Evolutionary conservation across 495 filamentous ascomycete genomes (phyloP), one percentile per base, ranked within the genome.

Genomic region (Trichocladium antarcticum): DNA sequence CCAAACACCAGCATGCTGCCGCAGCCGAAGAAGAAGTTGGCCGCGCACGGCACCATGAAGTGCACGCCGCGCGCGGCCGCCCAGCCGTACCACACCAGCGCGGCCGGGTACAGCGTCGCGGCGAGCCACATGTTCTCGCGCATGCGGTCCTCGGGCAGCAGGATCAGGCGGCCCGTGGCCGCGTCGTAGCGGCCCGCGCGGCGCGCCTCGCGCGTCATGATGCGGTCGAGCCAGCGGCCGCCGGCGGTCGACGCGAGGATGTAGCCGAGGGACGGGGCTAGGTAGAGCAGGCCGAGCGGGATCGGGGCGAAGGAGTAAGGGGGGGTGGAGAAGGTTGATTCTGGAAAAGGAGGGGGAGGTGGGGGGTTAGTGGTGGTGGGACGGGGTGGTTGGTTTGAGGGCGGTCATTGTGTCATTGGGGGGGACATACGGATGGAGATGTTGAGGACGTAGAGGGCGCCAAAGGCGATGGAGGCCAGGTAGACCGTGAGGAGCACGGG

Each of bases 1-100:
- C 76, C 60, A 64, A 97, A 95, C 19, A 95, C 84, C 14, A 97
- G 70, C 90, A 97, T 96, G 39, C 75, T 81, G 5, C 87, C 87
- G 36, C 87, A 60, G 14, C 90, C 90, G 60, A 95, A 95, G 63
- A 85, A 85, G 66, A 94, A 89, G 49, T 87, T 92, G 5, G 85
- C 84, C 27, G 92, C 77, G 68, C 83, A 58, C 11, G 68, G 63
- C 37, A 70, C 68, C 29, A 67, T 54, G 70, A 68, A 75, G 29
- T 65, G 58, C 19, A 72, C 43, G 6, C 69, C 70, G 9, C 63
- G 56, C 22, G 69, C 57, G 0, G 64, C 58, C 7, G 68, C 65
- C 72, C 72, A 75, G 14, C 73, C 80, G 56, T 79, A 87, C 77
- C 62, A 83, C 67, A 62, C 73, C 73, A 69, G 74, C 31, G 84